These are phyloP conservation scores for Boletus reticulatus DNA, from an alignment of 768 basidiomycete genomes.

Conservation along the genomic window DNA sequence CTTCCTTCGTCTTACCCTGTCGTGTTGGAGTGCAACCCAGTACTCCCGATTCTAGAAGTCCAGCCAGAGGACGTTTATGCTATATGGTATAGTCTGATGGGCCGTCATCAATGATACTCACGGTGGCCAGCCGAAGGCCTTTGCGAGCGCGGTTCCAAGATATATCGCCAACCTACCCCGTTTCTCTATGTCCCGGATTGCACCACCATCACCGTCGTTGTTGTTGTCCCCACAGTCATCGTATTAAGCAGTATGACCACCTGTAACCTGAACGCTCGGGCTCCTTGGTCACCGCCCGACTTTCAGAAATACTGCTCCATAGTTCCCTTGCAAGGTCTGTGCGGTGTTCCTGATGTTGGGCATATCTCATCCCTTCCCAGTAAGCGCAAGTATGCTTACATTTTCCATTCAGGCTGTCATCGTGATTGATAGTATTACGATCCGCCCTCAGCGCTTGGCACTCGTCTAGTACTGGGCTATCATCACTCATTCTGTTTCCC, in stretches of 20 bases:
- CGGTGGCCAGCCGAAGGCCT: conserved; percentile 58
- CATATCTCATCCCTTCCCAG: no score
- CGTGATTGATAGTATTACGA: no score
- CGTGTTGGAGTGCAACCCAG: conserved; percentile 47
- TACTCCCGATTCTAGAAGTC: conserved; percentile 55
- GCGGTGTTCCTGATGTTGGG: no score
- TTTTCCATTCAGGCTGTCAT: no score
- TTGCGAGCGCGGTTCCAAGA: conserved; percentile 46
- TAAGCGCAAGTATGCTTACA: no score
- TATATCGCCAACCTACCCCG: no score
- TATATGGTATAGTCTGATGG: neutral
- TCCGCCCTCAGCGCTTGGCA: no score
- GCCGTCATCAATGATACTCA: conserved; percentile 18
- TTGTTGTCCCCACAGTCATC: conserved; percentile 92
- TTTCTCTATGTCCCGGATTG: no score
- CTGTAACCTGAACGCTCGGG: conserved; percentile 91
- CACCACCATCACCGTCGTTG: conserved; percentile 80
- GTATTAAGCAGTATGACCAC: conserved; percentile 97
- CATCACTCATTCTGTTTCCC: no score
- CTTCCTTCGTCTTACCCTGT: neutral
- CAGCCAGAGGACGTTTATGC: conserved; percentile 36
- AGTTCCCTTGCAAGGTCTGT: no score
- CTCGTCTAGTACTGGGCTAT: no score
- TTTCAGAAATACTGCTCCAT: no score
- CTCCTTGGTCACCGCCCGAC: conserved; percentile 57